These are phyloP conservation scores for Amauroascus verrucosus DNA, from an alignment of 2,329 filamentous ascomycete genomes.

Conservation along the genomic window DNA sequence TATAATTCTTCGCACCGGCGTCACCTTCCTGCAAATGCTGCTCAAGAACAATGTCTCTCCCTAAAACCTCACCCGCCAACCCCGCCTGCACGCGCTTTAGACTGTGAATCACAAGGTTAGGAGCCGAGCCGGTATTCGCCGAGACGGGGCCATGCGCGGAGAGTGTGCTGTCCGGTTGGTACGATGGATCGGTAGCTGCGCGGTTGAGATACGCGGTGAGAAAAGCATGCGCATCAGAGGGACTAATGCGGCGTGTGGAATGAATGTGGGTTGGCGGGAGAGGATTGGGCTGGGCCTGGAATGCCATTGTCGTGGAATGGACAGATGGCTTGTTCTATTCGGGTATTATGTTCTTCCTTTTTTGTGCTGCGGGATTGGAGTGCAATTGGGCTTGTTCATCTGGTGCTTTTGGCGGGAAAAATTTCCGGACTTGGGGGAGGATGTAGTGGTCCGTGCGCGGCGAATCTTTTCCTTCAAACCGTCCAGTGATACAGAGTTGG, in stretches of 20 bases:
- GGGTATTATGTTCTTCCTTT: slow-evolving; percentile 12
- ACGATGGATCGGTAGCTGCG: slow-evolving; percentile 33
- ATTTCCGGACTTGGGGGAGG: not conserved
- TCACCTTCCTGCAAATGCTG: slow-evolving; percentile 19
- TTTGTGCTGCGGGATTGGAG: not conserved
- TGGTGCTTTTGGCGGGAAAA: not conserved
- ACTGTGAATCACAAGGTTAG: slow-evolving; percentile 37
- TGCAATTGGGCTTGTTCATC: not conserved
- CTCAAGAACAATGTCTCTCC: slow-evolving; percentile 31
- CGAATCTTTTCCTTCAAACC: not conserved
- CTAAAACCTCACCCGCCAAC: slow-evolving; percentile 34
- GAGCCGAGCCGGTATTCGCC: slow-evolving; percentile 32
- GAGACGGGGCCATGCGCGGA: slow-evolving; percentile 36
- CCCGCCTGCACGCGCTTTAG: slow-evolving; percentile 38
- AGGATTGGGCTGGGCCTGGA: slow-evolving; percentile 27
- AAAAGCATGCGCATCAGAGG: slow-evolving; percentile 34
- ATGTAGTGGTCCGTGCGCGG: slow-evolving; percentile 8
- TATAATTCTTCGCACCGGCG: not conserved
- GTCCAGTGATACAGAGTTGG: not conserved
- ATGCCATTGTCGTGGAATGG: slow-evolving; percentile 25
- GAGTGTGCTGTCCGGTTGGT: slow-evolving; percentile 37
- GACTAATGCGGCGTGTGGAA: slow-evolving; percentile 27
- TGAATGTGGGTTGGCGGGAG: slow-evolving; percentile 32
- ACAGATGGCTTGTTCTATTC: not conserved
- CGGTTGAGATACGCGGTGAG: slow-evolving; percentile 35